Percentiles rank a stretch among this genome's conserved stretches.
Conservation (phyloP, 441 rosid species). For the Pelargonium cotyledonis region DNA sequence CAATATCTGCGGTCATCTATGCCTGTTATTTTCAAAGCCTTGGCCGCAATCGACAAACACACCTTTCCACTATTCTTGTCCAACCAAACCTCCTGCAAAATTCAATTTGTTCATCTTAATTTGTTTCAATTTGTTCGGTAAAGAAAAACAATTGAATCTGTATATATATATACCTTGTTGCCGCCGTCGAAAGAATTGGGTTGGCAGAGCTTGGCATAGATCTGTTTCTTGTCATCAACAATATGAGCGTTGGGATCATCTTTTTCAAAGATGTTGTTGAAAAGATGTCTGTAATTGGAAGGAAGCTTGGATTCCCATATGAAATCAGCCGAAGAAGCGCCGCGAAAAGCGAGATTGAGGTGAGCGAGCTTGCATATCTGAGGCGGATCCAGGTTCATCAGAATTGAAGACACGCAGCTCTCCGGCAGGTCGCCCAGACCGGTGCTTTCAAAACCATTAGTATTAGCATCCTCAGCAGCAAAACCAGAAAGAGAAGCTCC, state of each 20-base stretch:
- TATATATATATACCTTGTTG: conserved; percentile 45
- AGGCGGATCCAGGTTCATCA: conserved; percentile 57
- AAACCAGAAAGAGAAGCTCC: background rate
- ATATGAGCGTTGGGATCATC: conserved; percentile 29
- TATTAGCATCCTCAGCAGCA: conserved; percentile 13
- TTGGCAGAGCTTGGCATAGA: conserved; percentile 50
- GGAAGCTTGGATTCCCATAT: conserved; percentile 72
- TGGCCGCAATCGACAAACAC: conserved; percentile 58
- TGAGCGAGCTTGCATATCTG: conserved; percentile 55
- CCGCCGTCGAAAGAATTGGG: conserved; percentile 54
- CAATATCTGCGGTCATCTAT: conserved; percentile 76
- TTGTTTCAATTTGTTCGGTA: too few relatives aligned
- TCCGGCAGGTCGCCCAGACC: conserved; percentile 77
- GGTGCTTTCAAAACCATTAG: background rate
- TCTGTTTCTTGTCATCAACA: conserved; percentile 48
- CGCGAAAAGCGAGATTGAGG: conserved; percentile 53
- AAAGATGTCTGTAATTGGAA: conserved; percentile 33
- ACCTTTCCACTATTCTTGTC: conserved; percentile 57
- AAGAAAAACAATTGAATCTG: too few relatives aligned
- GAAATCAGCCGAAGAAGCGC: conserved; percentile 65
- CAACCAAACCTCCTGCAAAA: conserved; percentile 57
- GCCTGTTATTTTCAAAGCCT: conserved; percentile 55
- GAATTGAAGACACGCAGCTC: conserved; percentile 59
- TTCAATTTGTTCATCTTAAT: too few relatives aligned
- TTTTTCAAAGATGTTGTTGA: conserved; percentile 38